Evolutionary conservation across 441 rosid genomes (phyloP).

Genomic region (Hura crepitans): DNA sequence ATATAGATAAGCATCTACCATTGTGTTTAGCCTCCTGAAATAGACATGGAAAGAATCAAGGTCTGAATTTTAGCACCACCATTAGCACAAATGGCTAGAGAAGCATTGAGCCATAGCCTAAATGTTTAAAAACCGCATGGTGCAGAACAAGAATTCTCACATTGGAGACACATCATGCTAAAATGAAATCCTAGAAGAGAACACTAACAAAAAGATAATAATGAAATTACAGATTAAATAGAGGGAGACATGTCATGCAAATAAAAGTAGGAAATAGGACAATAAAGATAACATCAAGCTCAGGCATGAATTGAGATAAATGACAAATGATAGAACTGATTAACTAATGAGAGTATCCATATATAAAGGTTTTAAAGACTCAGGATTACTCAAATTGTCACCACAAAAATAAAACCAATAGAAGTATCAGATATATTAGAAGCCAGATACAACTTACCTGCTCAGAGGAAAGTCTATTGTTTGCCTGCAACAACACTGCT

Average conservation of each 20-base stretch:
- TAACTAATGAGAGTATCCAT: neutral
- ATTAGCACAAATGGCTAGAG: neutral
- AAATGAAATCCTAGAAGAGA: neutral
- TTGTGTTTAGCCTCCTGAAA: neutral
- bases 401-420: constrained; percentile 7
- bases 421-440: neutral
- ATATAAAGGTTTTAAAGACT: constrained; percentile 7
- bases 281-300: neutral
- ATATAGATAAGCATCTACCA: neutral
- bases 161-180: neutral
- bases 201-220: neutral
- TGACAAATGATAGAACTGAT: neutral
- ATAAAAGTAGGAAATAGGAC: neutral
- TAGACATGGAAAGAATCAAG: neutral
- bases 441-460: constrained; percentile 42
- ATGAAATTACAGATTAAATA: neutral
- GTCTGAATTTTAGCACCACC: neutral
- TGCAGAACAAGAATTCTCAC: neutral
- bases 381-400: constrained; percentile 6
- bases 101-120: neutral
- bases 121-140: neutral
- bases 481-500: constrained; percentile 69
- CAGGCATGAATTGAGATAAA: neutral
- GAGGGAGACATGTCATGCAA: neutral
- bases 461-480: constrained; percentile 55